Evolutionary conservation across 2,329 filamentous ascomycete genomes (phyloP), one percentile per base, ranked within the genome.

Genomic region (Penicillium expansum): DNA sequence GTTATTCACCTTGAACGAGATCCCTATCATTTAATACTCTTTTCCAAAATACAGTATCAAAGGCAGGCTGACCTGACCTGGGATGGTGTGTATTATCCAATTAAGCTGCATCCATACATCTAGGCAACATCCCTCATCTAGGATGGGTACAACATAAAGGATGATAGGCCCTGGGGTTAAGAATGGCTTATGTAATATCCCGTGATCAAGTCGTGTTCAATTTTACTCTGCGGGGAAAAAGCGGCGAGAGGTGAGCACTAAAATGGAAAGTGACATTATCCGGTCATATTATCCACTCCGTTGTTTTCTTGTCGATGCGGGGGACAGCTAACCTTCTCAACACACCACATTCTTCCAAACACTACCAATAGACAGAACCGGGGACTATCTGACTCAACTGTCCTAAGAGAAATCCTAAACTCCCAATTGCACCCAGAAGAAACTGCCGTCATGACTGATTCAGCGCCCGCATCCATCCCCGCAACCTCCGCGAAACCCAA

Each of bases 301-400:
- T 54, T 59, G 39, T 55, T 58, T 58, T 62, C n/a, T n/a, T 59
- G 11, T 42, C 41, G 24, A 57, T 62, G 62, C 62, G 61, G 61
- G 50, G 61, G 59, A 59, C 43, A 47, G 43, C 41, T 48, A 35
- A 16, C 47, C 42, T 27, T 51, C 55, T 37, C 48, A 22, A 22
- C 24, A 38, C 37, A 24, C 24, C 53, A 47, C 24, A 38, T 18
- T 49, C 9, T 48, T 27, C 30, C 18, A 7, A n/a, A 20, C 11
- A 20, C 27, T 20, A 11, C n/a, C 24, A 22, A 47, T 41, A 10
- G 13, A 14, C 16, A 38, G 13, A 52, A 35, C 18, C 0, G 7
- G 22, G 20, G 22, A 22, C 14, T 16, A 8, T 9, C 8, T 18
- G 10, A 33, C 14, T 13, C 18, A 14, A 44, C 2, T 7, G 2